Percentiles rank a stretch among this genome's conserved stretches.
These are phyloP conservation scores for Paecilomyces dactylethromorphus DNA, from an alignment of 2,329 filamentous ascomycete genomes.

Conservation along the genomic window DNA sequence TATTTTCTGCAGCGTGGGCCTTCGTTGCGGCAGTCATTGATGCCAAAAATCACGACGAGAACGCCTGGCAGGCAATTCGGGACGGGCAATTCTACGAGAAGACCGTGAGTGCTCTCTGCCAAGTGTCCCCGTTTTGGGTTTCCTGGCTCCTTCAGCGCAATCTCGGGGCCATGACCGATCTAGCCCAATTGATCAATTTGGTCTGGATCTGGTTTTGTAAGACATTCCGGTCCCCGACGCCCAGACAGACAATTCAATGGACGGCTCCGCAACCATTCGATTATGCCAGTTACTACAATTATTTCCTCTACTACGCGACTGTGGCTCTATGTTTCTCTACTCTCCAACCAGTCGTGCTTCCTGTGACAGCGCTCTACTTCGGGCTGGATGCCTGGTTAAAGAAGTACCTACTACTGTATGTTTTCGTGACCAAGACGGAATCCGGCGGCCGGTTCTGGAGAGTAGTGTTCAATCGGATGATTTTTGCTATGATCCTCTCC, in stretches of 20 bases:
- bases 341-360: slow-evolving; percentile 80
- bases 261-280: slow-evolving; percentile 90
- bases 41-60: slow-evolving; percentile 48
- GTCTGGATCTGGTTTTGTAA: slow-evolving; percentile 78
- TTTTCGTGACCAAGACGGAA: slow-evolving; percentile 95
- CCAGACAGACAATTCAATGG: slow-evolving; percentile 82
- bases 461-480: slow-evolving; percentile 82
- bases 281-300: slow-evolving; percentile 96
- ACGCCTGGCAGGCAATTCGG: slow-evolving; percentile 64
- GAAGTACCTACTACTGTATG: slow-evolving; percentile 90
- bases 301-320: slow-evolving; percentile 90
- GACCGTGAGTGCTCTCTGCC: slow-evolving; percentile 69
- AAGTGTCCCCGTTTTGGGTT: slow-evolving; percentile 86
- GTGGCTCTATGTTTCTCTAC: slow-evolving; percentile 78
- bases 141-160: slow-evolving; percentile 90
- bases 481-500: slow-evolving; percentile 73
- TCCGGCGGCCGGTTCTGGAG: slow-evolving; percentile 92
- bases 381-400: slow-evolving; percentile 79
- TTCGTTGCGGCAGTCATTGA: slow-evolving; percentile 63
- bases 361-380: slow-evolving; percentile 86
- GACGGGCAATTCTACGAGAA: slow-evolving; percentile 56
- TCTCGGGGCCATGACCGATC: slow-evolving; percentile 83
- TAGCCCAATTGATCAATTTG: slow-evolving; percentile 81
- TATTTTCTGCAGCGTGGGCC: slow-evolving; percentile 77
- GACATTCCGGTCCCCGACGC: slow-evolving; percentile 80